Evolutionary conservation across 1,139 yeast genomes (phyloP).

Genomic region (Saccharomyces hybrid): DNA sequence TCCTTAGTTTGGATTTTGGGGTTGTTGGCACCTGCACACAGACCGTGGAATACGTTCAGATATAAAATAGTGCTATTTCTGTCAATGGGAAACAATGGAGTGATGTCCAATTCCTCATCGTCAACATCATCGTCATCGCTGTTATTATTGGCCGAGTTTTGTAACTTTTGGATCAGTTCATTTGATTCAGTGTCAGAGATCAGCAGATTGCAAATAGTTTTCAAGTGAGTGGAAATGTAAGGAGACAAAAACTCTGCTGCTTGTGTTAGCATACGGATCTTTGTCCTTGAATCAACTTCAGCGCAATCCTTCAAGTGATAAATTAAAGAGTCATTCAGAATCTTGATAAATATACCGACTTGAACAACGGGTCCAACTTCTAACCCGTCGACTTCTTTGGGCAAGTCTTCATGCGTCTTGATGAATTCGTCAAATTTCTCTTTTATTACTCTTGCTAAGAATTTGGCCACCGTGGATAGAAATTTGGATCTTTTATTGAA

Average conservation of each 20-base stretch:
- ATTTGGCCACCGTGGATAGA: constrained; percentile 37
- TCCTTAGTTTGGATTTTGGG: constrained; percentile 18
- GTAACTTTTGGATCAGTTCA: constrained; percentile 7
- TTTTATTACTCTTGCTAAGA: constrained; percentile 35
- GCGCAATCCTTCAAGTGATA: constrained; percentile 18
- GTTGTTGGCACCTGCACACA: constrained; percentile 28
- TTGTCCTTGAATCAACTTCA: constrained; percentile 7
- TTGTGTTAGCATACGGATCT: constrained; percentile 20
- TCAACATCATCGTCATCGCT: constrained; percentile 8
- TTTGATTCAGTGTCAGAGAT: constrained; percentile 19
- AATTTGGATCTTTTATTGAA: constrained; percentile 30
- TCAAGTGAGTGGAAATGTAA: constrained; percentile 20
- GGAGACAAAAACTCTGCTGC: constrained; percentile 30
- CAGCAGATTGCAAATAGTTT: constrained; percentile 22
- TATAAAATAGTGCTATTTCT: constrained; percentile 22
- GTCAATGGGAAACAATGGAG: constrained; percentile 20
- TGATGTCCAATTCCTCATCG: constrained; percentile 5
- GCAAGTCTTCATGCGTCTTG: constrained; percentile 32
- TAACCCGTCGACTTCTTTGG: constrained; percentile 27
- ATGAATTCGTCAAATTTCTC: constrained; percentile 33
- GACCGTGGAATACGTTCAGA: constrained; percentile 25
- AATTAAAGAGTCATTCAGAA: constrained; percentile 33
- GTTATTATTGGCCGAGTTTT: constrained; percentile 1
- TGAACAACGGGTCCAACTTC: constrained; percentile 34
- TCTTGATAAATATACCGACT: constrained; percentile 34